Evolutionary conservation across 129 eudicot species (phyloP), one percentile per base, ranked within the genome.

Genomic region (Flaveria ramosissima): DNA sequence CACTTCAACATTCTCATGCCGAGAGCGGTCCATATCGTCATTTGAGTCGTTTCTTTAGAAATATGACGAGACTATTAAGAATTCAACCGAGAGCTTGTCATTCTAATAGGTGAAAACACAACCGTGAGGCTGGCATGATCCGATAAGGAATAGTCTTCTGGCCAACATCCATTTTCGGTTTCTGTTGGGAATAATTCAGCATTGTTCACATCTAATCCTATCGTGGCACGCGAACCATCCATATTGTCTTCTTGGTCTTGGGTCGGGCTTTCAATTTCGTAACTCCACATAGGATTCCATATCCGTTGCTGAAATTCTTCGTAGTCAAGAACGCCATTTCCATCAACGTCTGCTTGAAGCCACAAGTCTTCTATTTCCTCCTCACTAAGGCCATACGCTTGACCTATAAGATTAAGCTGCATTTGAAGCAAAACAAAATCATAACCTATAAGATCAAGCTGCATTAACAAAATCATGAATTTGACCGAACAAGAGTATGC

Each of bases 71-170:
- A 73, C 79, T 32, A 61, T 69, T 73, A 86, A 43, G 83, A 83
- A 51, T 68, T 68, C 68, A 85, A 53, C 70, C 83, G 81, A 24
- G 83, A 83, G 77, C 98, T 84, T 4, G 96, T 85, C 96, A 93
- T 89, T 82, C 81, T 83, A 57, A 84, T 77, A 0, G 99, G 96
- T 12, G 97, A 89, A 84, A 95, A 95, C 47, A 88, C 89, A 17
- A 86, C 99, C 4, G 96, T 95, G 11, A 95, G 95, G 39, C 97
- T 88, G 2, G 99, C 99, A 65, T 95, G 99, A 75, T 95, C 99
- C 9, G 99, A 95, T 39, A 95, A 86, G 11, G 89, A 86, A 80
- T 92, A 95, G 78, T 92, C 96, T 74, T 95, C 96, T 0, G 99
- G 99, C 99, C 99, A 95, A 74, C 70, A 78, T 63, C 99, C 99